These are phyloP conservation scores for Pleurotus tuber-regium DNA, from an alignment of 768 basidiomycete species.

Conservation along the genomic window DNA sequence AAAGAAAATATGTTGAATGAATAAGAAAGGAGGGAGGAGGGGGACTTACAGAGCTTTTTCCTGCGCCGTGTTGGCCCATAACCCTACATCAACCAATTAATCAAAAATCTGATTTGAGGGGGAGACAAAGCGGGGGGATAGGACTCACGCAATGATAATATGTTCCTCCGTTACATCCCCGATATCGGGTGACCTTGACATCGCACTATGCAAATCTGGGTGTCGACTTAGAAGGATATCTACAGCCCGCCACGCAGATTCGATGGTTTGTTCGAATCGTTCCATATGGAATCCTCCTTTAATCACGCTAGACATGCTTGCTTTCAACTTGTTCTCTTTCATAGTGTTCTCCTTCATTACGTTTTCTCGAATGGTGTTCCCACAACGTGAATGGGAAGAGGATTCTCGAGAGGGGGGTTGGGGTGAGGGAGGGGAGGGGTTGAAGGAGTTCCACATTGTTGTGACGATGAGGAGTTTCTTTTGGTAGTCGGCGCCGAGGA, in stretches of 20 bases:
- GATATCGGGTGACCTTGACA: constrained; percentile 10
- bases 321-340: constrained; percentile 20
- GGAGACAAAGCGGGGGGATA: too few relatives aligned
- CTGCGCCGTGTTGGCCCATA: constrained; percentile 5
- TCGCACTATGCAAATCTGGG: not conserved
- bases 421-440: too few relatives aligned
- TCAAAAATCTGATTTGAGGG: too few relatives aligned
- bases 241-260: constrained; percentile 19
- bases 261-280: constrained; percentile 16
- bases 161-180: constrained; percentile 10
- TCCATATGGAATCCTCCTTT: constrained; percentile 13
- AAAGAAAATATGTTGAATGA: not conserved
- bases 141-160: constrained; percentile 14
- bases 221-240: constrained; percentile 4
- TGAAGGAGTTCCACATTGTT: constrained; percentile 29
- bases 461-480: constrained; percentile 20
- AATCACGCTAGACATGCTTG: too few relatives aligned
- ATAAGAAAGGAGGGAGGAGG: too few relatives aligned
- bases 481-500: constrained; percentile 2
- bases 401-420: too few relatives aligned
- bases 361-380: too few relatives aligned
- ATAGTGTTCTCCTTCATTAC: constrained; percentile 7
- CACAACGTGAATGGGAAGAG: not conserved
- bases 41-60: constrained; percentile 7
- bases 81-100: too few relatives aligned